Evolutionary conservation across 164 flowering plant species (phyloP), one percentile per base, ranked within the genome.

Genomic region (Umbellularia californica): DNA sequence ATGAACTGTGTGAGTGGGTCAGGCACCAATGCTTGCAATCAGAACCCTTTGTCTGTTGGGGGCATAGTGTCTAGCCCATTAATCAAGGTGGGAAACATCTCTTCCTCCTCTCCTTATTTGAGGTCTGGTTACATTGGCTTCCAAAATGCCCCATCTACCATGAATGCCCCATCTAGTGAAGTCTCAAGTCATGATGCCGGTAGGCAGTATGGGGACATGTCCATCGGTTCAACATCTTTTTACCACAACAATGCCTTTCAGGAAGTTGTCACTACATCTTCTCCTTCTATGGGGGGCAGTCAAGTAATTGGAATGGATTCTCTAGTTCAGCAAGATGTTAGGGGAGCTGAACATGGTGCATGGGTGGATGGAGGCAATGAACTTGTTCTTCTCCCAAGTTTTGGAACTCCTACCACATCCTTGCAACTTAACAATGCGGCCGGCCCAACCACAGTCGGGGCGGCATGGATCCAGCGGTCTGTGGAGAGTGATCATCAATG

Each of bases 281-380:
- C 67, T 25, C 60, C 82, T 52, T 83, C 86, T 23, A 58, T 71
- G 1, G 23, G 64, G 67, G 79, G 78, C 23, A 50, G 75, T 47
- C 83, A 73, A 41, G 82, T 69, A 17, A 66, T 65, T 68, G 78
- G 72, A 65, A 62, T 81, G 75, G 76, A 73, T 47, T 65, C 82
- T 2, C 50, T 74, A 55, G 77, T 50, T 20, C 77, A 76, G 15
- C 79, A 77, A 30, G 78, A 76, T 10, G 41, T 68, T 0, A 55
- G 80, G 67, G 83, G 75, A 63, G 51, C 71, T 63, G 77, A 58
- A 28, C 80, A 67, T 10, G 68, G 67, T 20, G 58, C 81, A 3
- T 85, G 87, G 87, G 58, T 68, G 1, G 80, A 72, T 72, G 76
- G 78, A 14, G 87, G 76, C 50, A 76, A 74, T 65, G 87, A 86